phyloP scores from a whole-genome alignment of 2,329 filamentous ascomycete species.

The Paecilomyces fulvus region DNA sequence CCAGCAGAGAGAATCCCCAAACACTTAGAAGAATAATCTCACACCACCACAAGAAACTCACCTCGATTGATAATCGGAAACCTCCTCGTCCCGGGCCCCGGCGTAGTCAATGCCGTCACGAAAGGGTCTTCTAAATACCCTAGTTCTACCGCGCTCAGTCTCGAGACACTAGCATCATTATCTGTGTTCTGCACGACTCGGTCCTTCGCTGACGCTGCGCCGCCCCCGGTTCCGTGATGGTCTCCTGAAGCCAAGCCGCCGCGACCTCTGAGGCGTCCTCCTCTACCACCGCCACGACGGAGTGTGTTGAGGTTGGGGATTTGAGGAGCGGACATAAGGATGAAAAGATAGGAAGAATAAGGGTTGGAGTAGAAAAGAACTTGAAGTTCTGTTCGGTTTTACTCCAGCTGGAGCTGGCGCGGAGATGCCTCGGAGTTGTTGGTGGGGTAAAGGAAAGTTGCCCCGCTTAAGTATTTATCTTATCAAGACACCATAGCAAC shows the following conservation, averaged over 20 bases:
- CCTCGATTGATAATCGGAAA: constrained; percentile 93
- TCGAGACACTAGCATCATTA: constrained; percentile 78
- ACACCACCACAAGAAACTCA: background rate
- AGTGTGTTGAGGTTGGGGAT: constrained; percentile 72
- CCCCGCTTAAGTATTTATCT: background rate
- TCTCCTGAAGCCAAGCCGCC: constrained; percentile 9
- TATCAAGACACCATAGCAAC: background rate
- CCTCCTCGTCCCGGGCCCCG: constrained; percentile 46
- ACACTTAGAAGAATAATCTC: background rate
- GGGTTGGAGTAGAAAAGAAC: constrained; percentile 8
- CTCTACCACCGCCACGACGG: constrained; percentile 41
- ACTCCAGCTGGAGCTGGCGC: constrained; percentile 9
- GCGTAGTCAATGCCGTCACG: constrained; percentile 59
- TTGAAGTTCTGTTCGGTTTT: constrained; percentile 7
- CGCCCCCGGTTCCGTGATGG: constrained; percentile 16
- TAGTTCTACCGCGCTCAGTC: constrained; percentile 76
- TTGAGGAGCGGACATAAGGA: constrained; percentile 57
- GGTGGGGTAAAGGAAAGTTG: background rate
- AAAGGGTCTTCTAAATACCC: constrained; percentile 81
- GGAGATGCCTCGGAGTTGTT: constrained; percentile 2
- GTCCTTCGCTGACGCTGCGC: constrained; percentile 48
- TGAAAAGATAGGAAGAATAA: background rate
- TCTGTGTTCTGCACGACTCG: constrained; percentile 79
- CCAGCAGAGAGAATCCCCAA: background rate
- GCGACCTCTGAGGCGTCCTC: constrained; percentile 42